Evolutionary conservation across 2,329 filamentous ascomycete species (phyloP), one percentile per base, ranked within the genome.

Genomic region (Paecilomyces fulvus): DNA sequence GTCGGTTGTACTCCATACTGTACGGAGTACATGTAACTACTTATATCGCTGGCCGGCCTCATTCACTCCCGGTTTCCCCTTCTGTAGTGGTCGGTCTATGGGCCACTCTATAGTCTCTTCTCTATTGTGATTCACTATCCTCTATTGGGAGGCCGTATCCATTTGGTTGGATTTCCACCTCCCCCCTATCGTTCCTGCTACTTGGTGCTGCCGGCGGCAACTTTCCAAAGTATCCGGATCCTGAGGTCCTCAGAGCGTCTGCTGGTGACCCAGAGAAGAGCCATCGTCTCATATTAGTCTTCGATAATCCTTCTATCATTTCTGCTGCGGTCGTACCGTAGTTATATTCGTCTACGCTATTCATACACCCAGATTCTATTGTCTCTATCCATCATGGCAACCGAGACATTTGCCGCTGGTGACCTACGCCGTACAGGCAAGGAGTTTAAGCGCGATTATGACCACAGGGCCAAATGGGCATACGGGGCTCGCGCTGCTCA

Each of bases 391-490:
- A 54, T 20, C 52, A 65, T 63, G 63, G 61, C 62, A 51, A 63
- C 61, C 51, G 65, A 64, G 68, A 70, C 73, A 66, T 71, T 77
- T 65, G 69, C 71, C 56, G 77, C 75, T 64, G 67, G 71, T 67
- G 82, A 84, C 67, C 74, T 84, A 60, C 81, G 82, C 67, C 77
- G 76, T 68, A 72, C 71, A 62, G 75, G 79, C 65, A 78, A 78
- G 65, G 79, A 80, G 63, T 78, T 62, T 59, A 72, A 74, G 57
- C 67, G 73, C 30, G 64, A 66, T 56, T 66, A 73, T 57, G 67
- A 72, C 58, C 71, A 71, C 55, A 73, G 71, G 58, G 67, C 66
- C 46, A 75, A 75, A 63, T 75, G 73, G 73, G 68, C 70, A 21
- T 62, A 66, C 53, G 72, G 73, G 46, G 65, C 62, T 43, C 68